Percentiles rank a stretch among this genome's conserved stretches.
These are phyloP conservation scores for Cordyceps tenuipes DNA, from an alignment of 2,329 filamentous ascomycete species.

Conservation along the genomic window DNA sequence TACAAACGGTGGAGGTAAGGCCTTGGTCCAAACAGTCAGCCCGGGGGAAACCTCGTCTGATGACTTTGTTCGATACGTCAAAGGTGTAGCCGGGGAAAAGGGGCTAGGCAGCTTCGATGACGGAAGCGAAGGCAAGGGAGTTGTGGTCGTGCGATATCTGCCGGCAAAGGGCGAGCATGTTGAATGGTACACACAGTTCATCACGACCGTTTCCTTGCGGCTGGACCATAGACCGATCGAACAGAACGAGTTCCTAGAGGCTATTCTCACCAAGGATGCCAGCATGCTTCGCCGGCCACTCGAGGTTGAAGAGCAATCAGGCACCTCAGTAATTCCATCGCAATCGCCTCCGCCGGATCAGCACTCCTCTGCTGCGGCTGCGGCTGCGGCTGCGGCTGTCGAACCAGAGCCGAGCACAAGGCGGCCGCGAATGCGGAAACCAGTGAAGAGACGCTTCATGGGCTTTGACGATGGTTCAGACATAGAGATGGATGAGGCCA, in stretches of 20 bases:
- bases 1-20: conserved; percentile 74
- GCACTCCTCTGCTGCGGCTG: not conserved
- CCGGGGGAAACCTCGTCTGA: conserved; percentile 58
- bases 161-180: conserved; percentile 45
- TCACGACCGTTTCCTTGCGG: conserved; percentile 58
- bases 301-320: conserved; percentile 34
- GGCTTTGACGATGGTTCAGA: conserved; percentile 53
- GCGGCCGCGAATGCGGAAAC: conserved; percentile 29
- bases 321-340: conserved; percentile 10
- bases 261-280: conserved; percentile 74
- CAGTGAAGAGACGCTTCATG: conserved; percentile 55
- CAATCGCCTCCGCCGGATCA: conserved; percentile 1
- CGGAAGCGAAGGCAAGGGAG: conserved; percentile 57
- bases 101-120: conserved; percentile 56
- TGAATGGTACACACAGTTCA: conserved; percentile 63
- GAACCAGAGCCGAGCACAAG: conserved; percentile 15
- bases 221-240: conserved; percentile 77
- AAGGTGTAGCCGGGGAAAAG: conserved; percentile 65
- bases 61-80: conserved; percentile 72
- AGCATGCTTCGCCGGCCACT: conserved; percentile 62
- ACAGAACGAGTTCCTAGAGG: conserved; percentile 86
- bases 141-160: conserved; percentile 69
- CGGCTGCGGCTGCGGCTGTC: conserved; percentile 6
- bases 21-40: conserved; percentile 55
- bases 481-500: conserved; percentile 24